Conservation (phyloP, 2,329 filamentous ascomycete genomes). For the Purpureocillium takamizusanense region DNA sequence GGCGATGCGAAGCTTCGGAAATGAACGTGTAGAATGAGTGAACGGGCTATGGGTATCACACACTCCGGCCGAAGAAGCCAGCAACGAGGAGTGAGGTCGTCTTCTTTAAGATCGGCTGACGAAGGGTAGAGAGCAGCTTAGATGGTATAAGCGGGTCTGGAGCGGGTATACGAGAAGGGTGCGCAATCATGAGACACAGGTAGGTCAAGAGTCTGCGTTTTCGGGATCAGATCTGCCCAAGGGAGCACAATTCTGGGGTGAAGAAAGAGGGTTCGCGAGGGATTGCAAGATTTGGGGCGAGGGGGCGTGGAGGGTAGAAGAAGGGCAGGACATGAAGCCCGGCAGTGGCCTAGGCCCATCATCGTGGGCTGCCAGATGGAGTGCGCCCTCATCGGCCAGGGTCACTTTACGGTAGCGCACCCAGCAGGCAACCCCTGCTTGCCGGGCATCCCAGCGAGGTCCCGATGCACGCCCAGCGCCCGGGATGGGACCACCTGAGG, state of each 20-base stretch:
- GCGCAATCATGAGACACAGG: constrained; percentile 21
- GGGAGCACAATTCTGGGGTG: constrained; percentile 18
- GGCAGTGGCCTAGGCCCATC: constrained; percentile 8
- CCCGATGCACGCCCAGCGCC: background rate
- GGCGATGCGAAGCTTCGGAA: no score
- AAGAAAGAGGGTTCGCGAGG: constrained; percentile 11
- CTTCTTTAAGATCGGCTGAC: constrained; percentile 3
- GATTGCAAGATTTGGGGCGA: constrained; percentile 10
- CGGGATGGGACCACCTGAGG: no score
- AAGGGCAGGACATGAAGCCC: constrained; percentile 20
- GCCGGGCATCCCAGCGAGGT: background rate
- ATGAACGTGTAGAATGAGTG: no score
- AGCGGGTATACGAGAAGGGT: constrained; percentile 15
- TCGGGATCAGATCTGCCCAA: constrained; percentile 22
- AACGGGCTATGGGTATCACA: no score
- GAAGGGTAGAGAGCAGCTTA: constrained; percentile 8
- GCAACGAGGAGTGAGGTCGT: constrained; percentile 4
- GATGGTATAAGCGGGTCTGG: constrained; percentile 6
- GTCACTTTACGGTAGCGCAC: constrained; percentile 9
- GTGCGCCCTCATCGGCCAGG: constrained; percentile 13
- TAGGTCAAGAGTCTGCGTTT: constrained; percentile 21
- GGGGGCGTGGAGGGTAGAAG: constrained; percentile 26
- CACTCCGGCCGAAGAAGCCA: no score
- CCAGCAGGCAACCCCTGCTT: constrained; percentile 6
- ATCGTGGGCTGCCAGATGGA: constrained; percentile 10